Evolutionary conservation across 2,329 filamentous ascomycete genomes (phyloP), one percentile per base, ranked within the genome.

Genomic region (Elsinoe perseae): DNA sequence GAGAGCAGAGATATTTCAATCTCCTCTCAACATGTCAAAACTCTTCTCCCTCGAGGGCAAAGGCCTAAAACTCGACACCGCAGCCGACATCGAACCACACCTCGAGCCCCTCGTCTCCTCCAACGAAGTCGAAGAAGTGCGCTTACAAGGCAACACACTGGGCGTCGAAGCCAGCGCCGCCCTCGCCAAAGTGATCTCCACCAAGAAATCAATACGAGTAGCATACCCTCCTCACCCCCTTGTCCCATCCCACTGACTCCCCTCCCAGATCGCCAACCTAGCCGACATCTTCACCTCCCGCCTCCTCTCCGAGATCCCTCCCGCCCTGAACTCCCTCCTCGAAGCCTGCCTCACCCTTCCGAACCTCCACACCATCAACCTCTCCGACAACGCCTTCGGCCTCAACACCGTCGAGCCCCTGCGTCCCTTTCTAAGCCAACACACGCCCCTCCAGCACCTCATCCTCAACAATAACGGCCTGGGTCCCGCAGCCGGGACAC

Each of bases 391-490:
- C 73, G 93, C 93, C 44, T 98, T 98, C 67, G 93, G 93, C 57
- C 83, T 96, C 60, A 96, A 95, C 74, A 95, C 89, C 14, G 87
- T 95, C 71, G 90, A 89, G 32, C 93, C 92, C 8, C 82, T 98
- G 50, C 88, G 95, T 63, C 87, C 88, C 59, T 98, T 98, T 75
- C 83, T 98, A 60, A 85, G 87, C 56, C 80, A 85, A 58, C 92
- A 97, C 73, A 83, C 87, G 2, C 92, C 93, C 2, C 84, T 98
- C 40, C 90, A 91, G 72, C 91, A 96, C 72, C 82, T 98, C 25
- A 89, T 95, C 73, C 83, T 98, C 58, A 97, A 97, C 79, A 98
- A 98, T 79, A 98, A 98, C 72, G 93, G 93, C 25, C 82, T 98
- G 34, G 93, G 93, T 10, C 93, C 93, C 20, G 85, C 90, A 60